Evolutionary conservation across 192 early-diverging fungal genomes (phyloP).

Genomic region (Rhizoclosmatium sp.): DNA sequence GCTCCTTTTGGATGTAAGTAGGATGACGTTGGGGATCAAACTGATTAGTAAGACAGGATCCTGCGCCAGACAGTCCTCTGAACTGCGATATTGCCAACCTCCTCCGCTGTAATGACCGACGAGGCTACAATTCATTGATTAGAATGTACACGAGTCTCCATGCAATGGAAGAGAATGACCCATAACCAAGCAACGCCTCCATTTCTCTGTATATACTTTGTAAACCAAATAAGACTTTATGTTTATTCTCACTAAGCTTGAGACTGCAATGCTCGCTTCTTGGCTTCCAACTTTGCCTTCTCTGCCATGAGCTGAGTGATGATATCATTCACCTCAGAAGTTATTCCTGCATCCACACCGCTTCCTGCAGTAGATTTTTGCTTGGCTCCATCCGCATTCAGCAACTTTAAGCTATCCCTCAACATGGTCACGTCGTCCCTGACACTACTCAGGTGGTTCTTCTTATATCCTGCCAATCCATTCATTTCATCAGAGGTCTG

Average conservation of each 20-base stretch:
- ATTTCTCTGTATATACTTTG: background rate
- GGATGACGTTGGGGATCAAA: background rate
- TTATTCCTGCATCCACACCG: background rate
- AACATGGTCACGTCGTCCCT: slow-evolving; percentile 34
- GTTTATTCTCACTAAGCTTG: slow-evolving; percentile 2
- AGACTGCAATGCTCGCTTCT: slow-evolving; percentile 21
- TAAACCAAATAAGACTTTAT: slow-evolving; percentile 7
- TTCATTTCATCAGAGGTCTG: slow-evolving; percentile 34
- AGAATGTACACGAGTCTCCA: slow-evolving; percentile 74
- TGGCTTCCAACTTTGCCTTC: slow-evolving; percentile 24
- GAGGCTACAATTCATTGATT: slow-evolving; percentile 88
- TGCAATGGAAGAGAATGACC: background rate
- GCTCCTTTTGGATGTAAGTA: slow-evolving; percentile 71
- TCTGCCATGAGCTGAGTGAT: slow-evolving; percentile 17
- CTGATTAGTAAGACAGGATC: slow-evolving; percentile 52
- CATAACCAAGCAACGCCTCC: background rate
- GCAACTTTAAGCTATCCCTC: slow-evolving; percentile 28
- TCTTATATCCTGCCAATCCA: slow-evolving; percentile 29
- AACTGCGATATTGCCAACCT: slow-evolving; percentile 97
- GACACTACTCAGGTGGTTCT: slow-evolving; percentile 31
- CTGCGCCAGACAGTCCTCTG: slow-evolving; percentile 88
- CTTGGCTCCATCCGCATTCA: slow-evolving; percentile 15
- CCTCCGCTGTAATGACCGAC: slow-evolving; percentile 82
- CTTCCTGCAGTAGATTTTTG: background rate
- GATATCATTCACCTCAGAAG: slow-evolving; percentile 10